Base-by-base conservation (phyloP, 2,329 filamentous ascomycete genomes). In the Aspergillus calidoustus region DNA sequence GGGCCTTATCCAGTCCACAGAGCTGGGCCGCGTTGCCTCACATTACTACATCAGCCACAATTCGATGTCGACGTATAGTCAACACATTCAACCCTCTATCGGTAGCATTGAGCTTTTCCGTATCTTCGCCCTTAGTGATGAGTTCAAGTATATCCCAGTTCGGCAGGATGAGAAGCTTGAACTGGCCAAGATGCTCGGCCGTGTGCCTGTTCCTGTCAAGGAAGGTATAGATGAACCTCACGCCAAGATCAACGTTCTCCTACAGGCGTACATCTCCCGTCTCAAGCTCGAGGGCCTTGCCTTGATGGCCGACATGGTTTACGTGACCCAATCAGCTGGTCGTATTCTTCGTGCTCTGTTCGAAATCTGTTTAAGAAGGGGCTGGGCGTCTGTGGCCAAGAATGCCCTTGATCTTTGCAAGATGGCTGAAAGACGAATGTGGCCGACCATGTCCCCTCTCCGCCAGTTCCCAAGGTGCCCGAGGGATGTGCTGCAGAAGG, bases 341-440 rank as follows among this genome's bases (percentile, higher is more conserved):
- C 92, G 95, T 85, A 97, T 99, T 69, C 82, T 99, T 50, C 89
- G 95, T 60, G 95, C 95, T 0, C 90, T 99, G 54, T 99, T 98
- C 68, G 96, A 99, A 79, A 98, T 99, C 58, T 90, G 91, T n/a
- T 80, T 99, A 67, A 96, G 94, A 80, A 97, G 97, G 78, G 94
- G 94, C 38, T 99, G 94, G 94, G 88, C 95, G 0, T 90, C 89
- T 17, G 95, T 98, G 3, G 92, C 95, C 8, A 97, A 95, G 80
- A 92, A 91, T 64, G 93, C 95, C 0, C 83, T 99, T 47, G 92
- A 97, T 70, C 85, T 99, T 57, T 99, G 96, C 81, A 99, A 99
- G 81, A 98, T 97, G 92, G 95, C 94, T 0, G 95, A 99, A 82
- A 97, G 97, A 83, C 87, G 96, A 54, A 99, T 99, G 96, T 99